These are phyloP conservation scores for Nicotiana benthamiana DNA, from an alignment of 257 asterid genomes.

Conservation along the genomic window DNA sequence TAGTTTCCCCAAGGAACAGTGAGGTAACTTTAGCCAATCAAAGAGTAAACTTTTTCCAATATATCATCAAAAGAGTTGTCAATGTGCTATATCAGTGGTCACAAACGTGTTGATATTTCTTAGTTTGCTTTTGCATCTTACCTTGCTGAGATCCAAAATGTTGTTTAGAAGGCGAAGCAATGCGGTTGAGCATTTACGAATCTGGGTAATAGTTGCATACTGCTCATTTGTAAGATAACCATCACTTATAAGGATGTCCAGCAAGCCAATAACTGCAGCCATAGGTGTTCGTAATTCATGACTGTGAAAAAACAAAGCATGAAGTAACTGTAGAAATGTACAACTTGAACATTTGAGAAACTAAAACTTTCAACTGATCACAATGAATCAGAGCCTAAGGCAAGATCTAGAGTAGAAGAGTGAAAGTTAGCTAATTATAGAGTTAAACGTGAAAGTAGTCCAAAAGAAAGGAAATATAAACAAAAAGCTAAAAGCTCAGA, in stretches of 20 bases:
- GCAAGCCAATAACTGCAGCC: conserved; percentile 96
- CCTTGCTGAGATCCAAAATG: conserved; percentile 96
- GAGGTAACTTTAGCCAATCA: background rate
- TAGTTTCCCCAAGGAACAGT: background rate
- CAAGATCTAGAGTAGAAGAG: background rate
- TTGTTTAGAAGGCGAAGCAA: conserved; percentile 83
- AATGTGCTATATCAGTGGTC: background rate
- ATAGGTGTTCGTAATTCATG: conserved; percentile 94
- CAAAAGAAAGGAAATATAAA: background rate
- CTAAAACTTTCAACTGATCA: background rate
- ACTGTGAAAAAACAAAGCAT: conserved; percentile 29
- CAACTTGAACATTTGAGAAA: background rate
- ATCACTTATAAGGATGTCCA: conserved; percentile 80
- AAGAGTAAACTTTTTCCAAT: background rate
- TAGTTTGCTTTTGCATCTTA: conserved; percentile 14
- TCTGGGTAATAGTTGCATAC: conserved; percentile 64
- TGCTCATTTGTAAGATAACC: conserved; percentile 76
- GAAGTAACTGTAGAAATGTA: background rate
- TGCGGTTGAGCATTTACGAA: conserved; percentile 88
- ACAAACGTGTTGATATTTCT: background rate
- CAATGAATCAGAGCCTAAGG: background rate
- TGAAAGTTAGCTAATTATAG: background rate
- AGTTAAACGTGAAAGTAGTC: background rate
- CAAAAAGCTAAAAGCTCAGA: background rate
- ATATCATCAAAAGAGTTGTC: background rate